Evolutionary conservation across 192 early-diverging fungal species (phyloP), one percentile per base, ranked within the genome.

Genomic region (Martensiomyces pterosporus): DNA sequence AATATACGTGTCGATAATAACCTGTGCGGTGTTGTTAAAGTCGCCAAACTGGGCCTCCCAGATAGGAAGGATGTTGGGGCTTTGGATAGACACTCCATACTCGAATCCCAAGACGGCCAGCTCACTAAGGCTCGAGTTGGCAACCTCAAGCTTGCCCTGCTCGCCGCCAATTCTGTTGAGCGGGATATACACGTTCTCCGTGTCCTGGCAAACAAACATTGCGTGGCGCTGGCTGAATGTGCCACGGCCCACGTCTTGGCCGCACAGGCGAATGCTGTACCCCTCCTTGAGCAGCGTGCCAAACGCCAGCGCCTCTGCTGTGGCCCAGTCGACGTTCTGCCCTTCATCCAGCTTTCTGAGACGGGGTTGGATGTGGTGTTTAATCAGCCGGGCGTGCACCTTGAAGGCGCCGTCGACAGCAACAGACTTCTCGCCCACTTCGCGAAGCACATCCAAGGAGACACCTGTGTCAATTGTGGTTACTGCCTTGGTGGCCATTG

Each of bases 11-110:
- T 98, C 95, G 52, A 96, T 87, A 16, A 93, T 89, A 32, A 96
- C 90, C 59, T 98, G 92, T 0, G 92, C 92, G 25, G 88, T 88
- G 61, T 96, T 96, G 81, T 90, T 90, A 60, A 98, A 98, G 67
- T 98, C 95, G 45, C 95, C 95, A 68, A 97, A 98, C 74, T 98
- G 94, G 1, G 93, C 93, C 60, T 96, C 94, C 95, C 95, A 98
- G 35, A 98, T 89, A 36, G 82, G 82, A n/a, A 98, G 71, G 6
- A 80, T 67, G 35, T 88, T 80, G 13, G 95, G 95, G 18, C 81
- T 85, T 60, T 93, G 92, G 63, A 85, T 85, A 3, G 91, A 93
- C 59, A 92, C 86, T 41, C 95, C 95, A 55, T 92, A 89, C 64
- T 98, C 95, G 58, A 95, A 98, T 2, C 88, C 95, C 21, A 98